These are phyloP conservation scores for Phylloporus arenicola DNA, from an alignment of 768 basidiomycete genomes.

Conservation along the genomic window DNA sequence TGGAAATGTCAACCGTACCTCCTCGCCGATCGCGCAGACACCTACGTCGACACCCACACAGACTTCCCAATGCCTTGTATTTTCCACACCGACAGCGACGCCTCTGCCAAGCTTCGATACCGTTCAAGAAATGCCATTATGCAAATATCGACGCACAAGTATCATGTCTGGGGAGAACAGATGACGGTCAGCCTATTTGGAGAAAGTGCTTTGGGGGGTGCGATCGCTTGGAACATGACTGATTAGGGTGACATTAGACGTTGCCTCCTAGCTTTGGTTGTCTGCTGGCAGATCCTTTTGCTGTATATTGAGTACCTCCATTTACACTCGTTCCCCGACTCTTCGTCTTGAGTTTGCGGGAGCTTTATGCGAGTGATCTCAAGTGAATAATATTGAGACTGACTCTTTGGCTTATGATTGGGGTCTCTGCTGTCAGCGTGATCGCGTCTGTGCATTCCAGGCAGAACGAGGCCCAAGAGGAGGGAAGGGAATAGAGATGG, in stretches of 20 bases:
- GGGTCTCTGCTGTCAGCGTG: background rate
- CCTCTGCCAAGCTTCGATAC: conserved; percentile 12
- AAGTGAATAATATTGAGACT: background rate
- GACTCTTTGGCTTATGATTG: background rate
- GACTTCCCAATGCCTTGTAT: conserved; percentile 11
- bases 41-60: conserved; percentile 16
- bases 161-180: conserved; percentile 15
- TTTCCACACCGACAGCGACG: conserved; percentile 12
- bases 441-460: background rate
- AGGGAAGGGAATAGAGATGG: background rate
- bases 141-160: conserved; percentile 6
- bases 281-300: too few relatives aligned
- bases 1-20: conserved; percentile 18
- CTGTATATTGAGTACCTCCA: background rate
- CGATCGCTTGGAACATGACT: conserved; percentile 10
- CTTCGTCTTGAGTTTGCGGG: background rate
- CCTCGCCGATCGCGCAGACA: conserved; percentile 16
- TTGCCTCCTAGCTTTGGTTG: background rate
- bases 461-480: background rate
- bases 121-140: conserved; percentile 11
- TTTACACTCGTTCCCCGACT: background rate
- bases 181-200: conserved; percentile 6
- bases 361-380: background rate
- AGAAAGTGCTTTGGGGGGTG: conserved; percentile 4
- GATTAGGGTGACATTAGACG: background rate